Conservation (phyloP, 371 early-diverging fungal species). For the Syncephalis fuscata region DNA sequence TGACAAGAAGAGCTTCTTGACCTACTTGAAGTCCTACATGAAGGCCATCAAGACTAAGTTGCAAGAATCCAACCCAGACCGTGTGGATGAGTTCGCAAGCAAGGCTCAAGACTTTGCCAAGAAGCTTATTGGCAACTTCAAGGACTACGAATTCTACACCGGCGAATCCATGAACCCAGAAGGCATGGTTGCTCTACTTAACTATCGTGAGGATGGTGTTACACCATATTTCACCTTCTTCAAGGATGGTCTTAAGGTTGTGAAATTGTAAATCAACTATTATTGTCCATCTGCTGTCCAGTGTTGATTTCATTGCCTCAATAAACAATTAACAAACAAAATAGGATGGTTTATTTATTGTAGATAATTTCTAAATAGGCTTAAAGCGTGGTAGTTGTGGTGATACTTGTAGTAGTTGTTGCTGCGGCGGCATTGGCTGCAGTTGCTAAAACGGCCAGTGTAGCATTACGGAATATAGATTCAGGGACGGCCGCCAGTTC, state of each 20-base stretch:
- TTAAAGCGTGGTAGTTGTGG: too few relatives aligned
- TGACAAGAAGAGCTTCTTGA: constrained; percentile 84
- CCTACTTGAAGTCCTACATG: constrained; percentile 88
- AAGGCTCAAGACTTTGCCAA: constrained; percentile 45
- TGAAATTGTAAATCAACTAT: constrained; percentile 40
- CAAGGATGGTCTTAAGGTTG: constrained; percentile 70
- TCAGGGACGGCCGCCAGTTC: too few relatives aligned
- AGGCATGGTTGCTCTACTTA: constrained; percentile 77
- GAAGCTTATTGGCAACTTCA: constrained; percentile 63
- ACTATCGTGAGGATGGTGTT: constrained; percentile 87
- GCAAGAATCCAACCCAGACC: constrained; percentile 42
- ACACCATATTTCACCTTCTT: constrained; percentile 87
- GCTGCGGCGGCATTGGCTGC: too few relatives aligned
- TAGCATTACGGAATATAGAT: too few relatives aligned
- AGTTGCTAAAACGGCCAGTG: too few relatives aligned
- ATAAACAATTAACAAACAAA: too few relatives aligned
- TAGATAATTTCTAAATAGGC: too few relatives aligned
- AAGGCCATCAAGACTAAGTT: constrained; percentile 57
- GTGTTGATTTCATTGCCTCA: too few relatives aligned
- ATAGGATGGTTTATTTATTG: too few relatives aligned
- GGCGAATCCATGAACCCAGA: constrained; percentile 81
- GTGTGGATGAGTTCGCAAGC: constrained; percentile 49
- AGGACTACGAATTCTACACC: constrained; percentile 83
- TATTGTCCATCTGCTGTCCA: too few relatives aligned
- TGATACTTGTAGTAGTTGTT: too few relatives aligned